Evolutionary conservation across 495 filamentous ascomycete species (phyloP).

Genomic region (Talaromyces stipitatus): DNA sequence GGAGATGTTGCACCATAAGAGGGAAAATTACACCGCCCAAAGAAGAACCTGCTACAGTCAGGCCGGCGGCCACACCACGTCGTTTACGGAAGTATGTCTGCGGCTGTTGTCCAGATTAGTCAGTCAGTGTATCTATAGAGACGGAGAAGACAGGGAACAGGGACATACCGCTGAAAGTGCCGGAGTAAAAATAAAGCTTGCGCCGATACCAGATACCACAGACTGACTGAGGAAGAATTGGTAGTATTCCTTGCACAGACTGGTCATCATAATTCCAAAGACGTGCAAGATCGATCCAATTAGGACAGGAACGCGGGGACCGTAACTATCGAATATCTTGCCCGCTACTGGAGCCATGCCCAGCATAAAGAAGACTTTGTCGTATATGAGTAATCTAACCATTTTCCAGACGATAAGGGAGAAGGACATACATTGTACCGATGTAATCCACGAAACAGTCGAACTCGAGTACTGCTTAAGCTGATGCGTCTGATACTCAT

Average conservation of each 20-base stretch:
- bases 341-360: constrained; percentile 51
- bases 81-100: constrained; percentile 3
- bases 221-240: constrained; percentile 38
- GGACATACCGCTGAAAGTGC: constrained; percentile 46
- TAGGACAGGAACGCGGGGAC: constrained; percentile 42
- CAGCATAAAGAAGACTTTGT: constrained; percentile 2
- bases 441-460: constrained; percentile 14
- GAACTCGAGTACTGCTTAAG: constrained; percentile 20
- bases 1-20: constrained; percentile 66
- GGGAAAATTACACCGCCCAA: constrained; percentile 45
- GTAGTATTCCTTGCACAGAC: constrained; percentile 36
- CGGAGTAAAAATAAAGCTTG: constrained; percentile 52
- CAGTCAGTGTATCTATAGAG: constrained; percentile 7
- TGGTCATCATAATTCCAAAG: constrained; percentile 70
- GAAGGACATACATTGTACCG: neutral
- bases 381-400: neutral
- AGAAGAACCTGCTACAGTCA: constrained; percentile 54
- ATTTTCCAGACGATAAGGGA: neutral
- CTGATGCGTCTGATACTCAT: constrained; percentile 30
- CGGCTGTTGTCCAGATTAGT: neutral
- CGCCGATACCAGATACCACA: constrained; percentile 41
- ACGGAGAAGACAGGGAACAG: constrained; percentile 63
- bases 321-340: constrained; percentile 68
- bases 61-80: neutral
- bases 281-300: constrained; percentile 55